Base-by-base conservation (phyloP, 257 asterid species). In the Solanum etuberosum region DNA sequence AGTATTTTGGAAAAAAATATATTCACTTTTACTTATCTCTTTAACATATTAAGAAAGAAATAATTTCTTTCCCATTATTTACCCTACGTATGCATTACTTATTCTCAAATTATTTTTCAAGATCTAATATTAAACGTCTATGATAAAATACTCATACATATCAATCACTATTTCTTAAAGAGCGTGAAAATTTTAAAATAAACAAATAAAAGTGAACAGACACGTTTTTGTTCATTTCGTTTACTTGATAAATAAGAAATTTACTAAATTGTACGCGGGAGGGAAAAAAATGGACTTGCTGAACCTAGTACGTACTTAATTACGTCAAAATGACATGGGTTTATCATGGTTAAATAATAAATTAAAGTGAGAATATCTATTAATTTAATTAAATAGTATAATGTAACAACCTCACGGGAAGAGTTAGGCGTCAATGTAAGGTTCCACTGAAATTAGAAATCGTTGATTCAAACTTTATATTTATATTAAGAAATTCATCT, bases 181-280 rank as follows among this genome's bases (percentile, higher is more conserved):
- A 1, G 0, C 0, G n/a, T 51, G 9, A 51, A 51, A 6, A 1
- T 0, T 6, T 51, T 0, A 51, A 51, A 51, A 18, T 6, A 18
- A 51, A 51, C 3, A 51, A 51, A 1, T 18, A 51, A 51, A 18
- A 51, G 0, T 51, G 4, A 51, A 51, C 4, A 0, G n/a, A 51
- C 1, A 16, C 16, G 0, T 16, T 18, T 16, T 18, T 18, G 10
- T 18, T 48, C 0, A 48, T 48, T 48, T 48, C 21, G 21, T 15
- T 65, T 13, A 27, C 73, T 65, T 12, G 31, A 12, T 6, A 65
- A 65, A 65, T 27, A 65, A 5, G 73, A 27, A 65, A 65, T 63
- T 63, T 63, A 65, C 34, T 12, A 14, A 25, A 65, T 5, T 25
- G 35, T 65, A 27, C 5, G 27, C 2, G 67, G 34, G 34, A 25